Conservation (phyloP, 371 early-diverging fungal species). For the Rhizopus stolonifer region DNA sequence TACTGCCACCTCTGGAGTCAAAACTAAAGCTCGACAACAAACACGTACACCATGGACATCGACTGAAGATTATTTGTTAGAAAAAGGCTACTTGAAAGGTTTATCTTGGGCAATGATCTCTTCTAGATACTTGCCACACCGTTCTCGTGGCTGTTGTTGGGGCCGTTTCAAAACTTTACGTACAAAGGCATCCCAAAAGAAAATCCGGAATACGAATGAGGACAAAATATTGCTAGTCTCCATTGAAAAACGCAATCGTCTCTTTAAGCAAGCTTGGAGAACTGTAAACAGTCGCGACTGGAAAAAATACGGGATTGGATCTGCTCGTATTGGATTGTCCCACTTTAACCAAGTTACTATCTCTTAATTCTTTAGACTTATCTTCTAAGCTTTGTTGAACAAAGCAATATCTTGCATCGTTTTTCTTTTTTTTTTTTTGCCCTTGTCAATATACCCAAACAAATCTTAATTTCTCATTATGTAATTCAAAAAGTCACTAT, state of each 20-base stretch:
- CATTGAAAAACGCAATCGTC: slow-evolving; percentile 31
- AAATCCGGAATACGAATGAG: slow-evolving; percentile 32
- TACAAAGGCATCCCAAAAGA: slow-evolving; percentile 29
- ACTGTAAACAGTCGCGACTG: slow-evolving; percentile 35
- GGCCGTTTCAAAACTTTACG: slow-evolving; percentile 44
- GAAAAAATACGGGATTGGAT: slow-evolving; percentile 36
- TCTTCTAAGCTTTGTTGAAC: background rate
- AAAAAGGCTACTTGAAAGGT: slow-evolving; percentile 42
- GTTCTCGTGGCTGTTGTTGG: slow-evolving; percentile 49
- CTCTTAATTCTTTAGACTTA: too few species aligned
- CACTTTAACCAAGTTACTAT: background rate
- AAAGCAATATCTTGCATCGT: background rate
- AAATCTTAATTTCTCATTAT: too few species aligned
- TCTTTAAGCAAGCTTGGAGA: slow-evolving; percentile 49
- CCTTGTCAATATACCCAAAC: too few species aligned
- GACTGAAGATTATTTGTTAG: slow-evolving; percentile 36
- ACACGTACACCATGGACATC: slow-evolving; percentile 45
- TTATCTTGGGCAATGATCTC: slow-evolving; percentile 49
- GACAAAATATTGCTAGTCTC: slow-evolving; percentile 28
- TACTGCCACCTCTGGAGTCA: slow-evolving; percentile 4
- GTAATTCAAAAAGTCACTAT: too few species aligned
- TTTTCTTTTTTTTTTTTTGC: background rate
- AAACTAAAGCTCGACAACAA: slow-evolving; percentile 24
- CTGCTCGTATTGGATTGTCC: slow-evolving; percentile 22
- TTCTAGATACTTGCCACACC: slow-evolving; percentile 41